Conservation (phyloP, 768 basidiomycete species). For the Galerina sulciceps region DNA sequence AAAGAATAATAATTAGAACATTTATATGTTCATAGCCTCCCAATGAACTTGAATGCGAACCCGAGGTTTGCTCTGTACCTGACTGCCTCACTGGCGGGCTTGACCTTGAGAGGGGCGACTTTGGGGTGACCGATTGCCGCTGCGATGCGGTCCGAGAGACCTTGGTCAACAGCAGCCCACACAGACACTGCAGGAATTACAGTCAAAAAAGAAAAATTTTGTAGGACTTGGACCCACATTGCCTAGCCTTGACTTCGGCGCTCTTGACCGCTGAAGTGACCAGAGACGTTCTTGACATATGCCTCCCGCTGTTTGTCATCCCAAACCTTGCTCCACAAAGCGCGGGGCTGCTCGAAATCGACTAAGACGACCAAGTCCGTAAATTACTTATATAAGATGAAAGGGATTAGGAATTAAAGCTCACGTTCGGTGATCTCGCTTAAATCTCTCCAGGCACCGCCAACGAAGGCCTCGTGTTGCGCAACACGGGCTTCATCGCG, state of each 20-base stretch:
- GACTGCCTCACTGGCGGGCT: slow-evolving; percentile 60
- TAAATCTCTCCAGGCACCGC: slow-evolving; percentile 68
- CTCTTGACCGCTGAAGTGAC: slow-evolving; percentile 66
- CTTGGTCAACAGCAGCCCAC: slow-evolving; percentile 80
- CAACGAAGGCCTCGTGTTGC: slow-evolving; percentile 78
- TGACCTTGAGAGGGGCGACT: slow-evolving; percentile 64
- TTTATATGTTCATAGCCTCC: slow-evolving; percentile 6
- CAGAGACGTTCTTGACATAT: slow-evolving; percentile 70
- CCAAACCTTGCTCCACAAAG: slow-evolving; percentile 71
- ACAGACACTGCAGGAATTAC: slow-evolving; percentile 62
- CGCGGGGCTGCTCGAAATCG: slow-evolving; percentile 86
- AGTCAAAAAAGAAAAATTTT: not conserved
- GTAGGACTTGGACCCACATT: slow-evolving; percentile 52
- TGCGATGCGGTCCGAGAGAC: slow-evolving; percentile 78
- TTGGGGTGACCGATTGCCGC: slow-evolving; percentile 63
- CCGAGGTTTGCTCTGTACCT: slow-evolving; percentile 53
- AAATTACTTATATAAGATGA: not conserved
- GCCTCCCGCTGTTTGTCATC: slow-evolving; percentile 60
- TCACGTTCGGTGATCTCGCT: slow-evolving; percentile 80
- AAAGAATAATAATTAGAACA: not conserved
- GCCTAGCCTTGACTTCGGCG: slow-evolving; percentile 58
- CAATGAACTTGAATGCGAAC: slow-evolving; percentile 21
- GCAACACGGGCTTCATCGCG: slow-evolving; percentile 44
- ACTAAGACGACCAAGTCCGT: slow-evolving; percentile 41
- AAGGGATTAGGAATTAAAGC: slow-evolving; percentile 27